Evolutionary conservation across 768 basidiomycete species (phyloP), one percentile per base, ranked within the genome.

Genomic region (Russula sp.): DNA sequence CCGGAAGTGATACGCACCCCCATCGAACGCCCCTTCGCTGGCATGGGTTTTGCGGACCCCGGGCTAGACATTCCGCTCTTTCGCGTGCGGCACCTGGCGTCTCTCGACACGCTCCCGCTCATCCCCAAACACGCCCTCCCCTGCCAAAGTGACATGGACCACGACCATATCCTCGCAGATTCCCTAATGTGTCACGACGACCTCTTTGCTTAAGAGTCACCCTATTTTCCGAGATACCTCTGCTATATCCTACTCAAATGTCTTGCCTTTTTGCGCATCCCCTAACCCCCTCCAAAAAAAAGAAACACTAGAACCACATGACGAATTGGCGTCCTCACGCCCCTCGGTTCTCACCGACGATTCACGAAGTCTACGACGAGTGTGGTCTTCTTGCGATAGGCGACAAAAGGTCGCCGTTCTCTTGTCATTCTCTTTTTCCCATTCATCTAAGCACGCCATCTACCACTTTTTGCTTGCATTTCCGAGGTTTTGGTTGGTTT

Each of bases 41-140:
- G 47, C 55, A 58, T 66, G 57, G 66, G 66, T 13, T 67, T 67
- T 47, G 66, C 66, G 20, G 66, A 65, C 38, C 43, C 51, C 18
- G 66, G 66, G 36, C 25, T 35, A 16, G 64, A 61, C 20, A 45
- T 58, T 25, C 60, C 63, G 18, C 38, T 55, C 54, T 29, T 65
- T 32, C 64, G 47, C 20, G 49, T 48, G 36, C 56, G 64, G 36
- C 56, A 60, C 52, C 60, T 54, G 10, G n/a, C 56, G 41, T 61
- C 66, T 11, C 42, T 58, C 20, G 10, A 39, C 46, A 18, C 45
- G 13, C 16, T 58, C 53, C 53, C 56, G 39, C 35, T 60, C 20
- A 48, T 25, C 53, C 38, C 57, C 7, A 65, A 52, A 38, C 45
- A 42, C 51, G 18, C 41, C 22, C 36, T 56, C 22, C 32, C 63